Base-by-base conservation (phyloP, 495 filamentous ascomycete genomes). In the Talaromyces trachyspermus region DNA sequence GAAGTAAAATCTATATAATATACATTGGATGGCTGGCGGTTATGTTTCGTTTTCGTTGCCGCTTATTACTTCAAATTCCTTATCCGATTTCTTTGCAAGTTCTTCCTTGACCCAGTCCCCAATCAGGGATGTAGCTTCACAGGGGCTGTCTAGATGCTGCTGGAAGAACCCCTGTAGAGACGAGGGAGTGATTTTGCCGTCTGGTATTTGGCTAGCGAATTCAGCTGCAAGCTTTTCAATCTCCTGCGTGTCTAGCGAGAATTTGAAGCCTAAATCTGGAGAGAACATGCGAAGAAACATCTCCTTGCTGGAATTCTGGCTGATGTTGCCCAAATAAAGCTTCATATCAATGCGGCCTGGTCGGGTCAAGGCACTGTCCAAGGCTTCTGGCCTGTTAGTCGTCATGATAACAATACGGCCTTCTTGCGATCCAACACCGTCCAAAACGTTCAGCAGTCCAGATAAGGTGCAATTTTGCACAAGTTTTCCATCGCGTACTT, bases 341-440 rank as follows among this genome's bases (percentile, higher is more conserved):
- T 85, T 76, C 52, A 85, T 70, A 54, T 94, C 88, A 4, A 89
- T 78, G 3, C 88, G 74, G 2, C 86, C 87, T 0, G 85, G 84
- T 1, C 88, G 77, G 48, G 88, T 80, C 10, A 94, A 71, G 1
- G 88, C 88, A 2, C 77, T 68, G 58, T 92, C 87, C 2, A 94
- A 72, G 14, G 74, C 70, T 50, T 90, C 83, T 1, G 81, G 82
- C 46, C 81, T 74, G 61, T 94, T 94, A 18, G 85, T 90, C 0
- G 88, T 92, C 81, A 92, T 88, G 64, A 92, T 79, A 6, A 92
- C 72, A 7, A 91, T 76, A 22, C 85, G 76, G 20, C 87, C 88
- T 64, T 91, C 87, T 46, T 89, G 83, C 2, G 82, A 83, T 5
- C 84, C 83, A 0, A 90, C 87, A 22, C 88, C 87, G 54, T 94